These are phyloP conservation scores for Nannochloris sp. DNA, from an alignment of 139 green algal species.

Conservation along the genomic window DNA sequence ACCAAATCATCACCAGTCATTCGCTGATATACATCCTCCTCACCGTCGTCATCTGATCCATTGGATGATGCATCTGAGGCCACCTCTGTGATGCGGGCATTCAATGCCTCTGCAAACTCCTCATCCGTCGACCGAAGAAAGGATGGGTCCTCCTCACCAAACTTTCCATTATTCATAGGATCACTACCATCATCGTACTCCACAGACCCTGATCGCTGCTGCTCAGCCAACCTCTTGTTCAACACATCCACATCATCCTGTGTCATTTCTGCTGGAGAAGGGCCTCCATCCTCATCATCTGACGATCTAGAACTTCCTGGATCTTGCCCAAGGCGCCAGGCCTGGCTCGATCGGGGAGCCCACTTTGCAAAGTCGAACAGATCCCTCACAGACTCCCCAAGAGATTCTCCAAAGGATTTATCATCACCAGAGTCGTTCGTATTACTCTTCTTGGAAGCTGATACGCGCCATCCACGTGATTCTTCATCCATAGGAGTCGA, in stretches of 20 bases:
- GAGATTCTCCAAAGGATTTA: neutral
- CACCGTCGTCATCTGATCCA: neutral
- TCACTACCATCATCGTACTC: neutral
- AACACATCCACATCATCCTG: conserved; percentile 21
- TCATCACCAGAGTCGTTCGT: too few species aligned
- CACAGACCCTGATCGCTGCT: neutral
- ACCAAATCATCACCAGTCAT: conserved; percentile 15
- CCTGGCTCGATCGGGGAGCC: neutral
- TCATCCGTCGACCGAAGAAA: conserved; percentile 22
- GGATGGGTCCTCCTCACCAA: neutral
- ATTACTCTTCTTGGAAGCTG: too few species aligned
- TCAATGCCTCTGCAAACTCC: conserved; percentile 22
- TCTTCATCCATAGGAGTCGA: too few species aligned
- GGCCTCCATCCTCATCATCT: neutral
- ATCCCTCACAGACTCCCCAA: conserved; percentile 12
- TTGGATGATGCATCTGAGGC: neutral
- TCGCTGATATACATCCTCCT: neutral
- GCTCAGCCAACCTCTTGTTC: conserved; percentile 15
- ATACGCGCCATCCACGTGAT: too few species aligned
- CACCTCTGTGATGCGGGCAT: conserved; percentile 16
- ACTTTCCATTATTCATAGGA: neutral
- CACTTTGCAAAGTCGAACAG: conserved; percentile 28
- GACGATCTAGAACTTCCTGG: neutral
- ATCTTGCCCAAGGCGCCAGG: conserved; percentile 6
- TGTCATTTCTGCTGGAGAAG: neutral